A percentile compares a stretch with the other conserved stretches of the same genome.
Evolutionary conservation across 1,284 basidiomycete species (phyloP).

Genomic region (Amylostereum chailletii): DNA sequence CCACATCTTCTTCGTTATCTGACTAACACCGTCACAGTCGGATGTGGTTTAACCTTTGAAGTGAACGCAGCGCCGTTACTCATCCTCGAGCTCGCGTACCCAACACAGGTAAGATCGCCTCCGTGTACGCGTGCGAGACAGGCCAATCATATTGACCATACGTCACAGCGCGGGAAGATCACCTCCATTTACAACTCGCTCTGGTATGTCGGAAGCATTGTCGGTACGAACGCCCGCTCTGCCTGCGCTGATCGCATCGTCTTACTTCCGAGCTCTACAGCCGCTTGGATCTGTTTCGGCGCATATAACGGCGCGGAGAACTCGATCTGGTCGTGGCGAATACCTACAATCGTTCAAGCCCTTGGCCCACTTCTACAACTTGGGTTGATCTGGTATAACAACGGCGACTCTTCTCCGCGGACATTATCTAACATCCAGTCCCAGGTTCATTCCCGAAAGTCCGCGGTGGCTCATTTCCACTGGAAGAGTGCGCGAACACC

Average conservation of each 20-base stretch:
- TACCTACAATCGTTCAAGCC: constrained; percentile 62
- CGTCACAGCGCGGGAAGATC: constrained; percentile 44
- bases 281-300: constrained; percentile 46
- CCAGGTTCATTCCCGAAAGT: constrained; percentile 60
- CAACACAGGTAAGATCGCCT: constrained; percentile 42
- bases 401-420: not conserved
- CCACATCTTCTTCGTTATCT: constrained; percentile 1
- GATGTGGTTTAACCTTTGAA: constrained; percentile 55
- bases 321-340: constrained; percentile 56
- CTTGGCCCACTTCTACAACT: constrained; percentile 55
- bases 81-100: constrained; percentile 65
- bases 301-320: constrained; percentile 36
- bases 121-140: not conserved
- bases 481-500: constrained; percentile 34
- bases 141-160: not conserved
- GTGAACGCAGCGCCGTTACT: constrained; percentile 55
- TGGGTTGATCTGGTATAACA: constrained; percentile 36
- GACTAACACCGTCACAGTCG: constrained; percentile 31
- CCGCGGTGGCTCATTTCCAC: constrained; percentile 60
- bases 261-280: constrained; percentile 14
- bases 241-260: constrained; percentile 3
- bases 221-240: constrained; percentile 29
- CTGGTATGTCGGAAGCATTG: constrained; percentile 58
- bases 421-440: not conserved
- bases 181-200: constrained; percentile 54